Evolutionary conservation across 139 green algal genomes (phyloP), one percentile per base, ranked within the genome.

Genomic region (Tetraselmis chui): DNA sequence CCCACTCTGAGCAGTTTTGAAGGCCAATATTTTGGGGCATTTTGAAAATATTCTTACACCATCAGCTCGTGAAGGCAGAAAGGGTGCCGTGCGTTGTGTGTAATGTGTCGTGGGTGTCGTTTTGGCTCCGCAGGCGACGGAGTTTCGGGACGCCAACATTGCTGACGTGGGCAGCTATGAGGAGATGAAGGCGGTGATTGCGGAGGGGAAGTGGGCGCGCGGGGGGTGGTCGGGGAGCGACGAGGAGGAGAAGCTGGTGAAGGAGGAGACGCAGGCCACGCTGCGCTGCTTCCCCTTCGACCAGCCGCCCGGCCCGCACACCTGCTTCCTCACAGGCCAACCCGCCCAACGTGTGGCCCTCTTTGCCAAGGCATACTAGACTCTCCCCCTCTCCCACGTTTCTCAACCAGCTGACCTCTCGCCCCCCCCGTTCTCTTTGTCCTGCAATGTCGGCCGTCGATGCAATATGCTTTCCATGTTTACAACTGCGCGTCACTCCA

Each of bases 241-340:
- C 79, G 95, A 91, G 18, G 89, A 98, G 28, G 95, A 98, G 91
- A 84, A 83, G 84, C 82, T 80, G 45, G 87, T 99, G 22, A 99
- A 99, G 91, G 95, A 99, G 83, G 95, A 99, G 82, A 98, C 94
- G 30, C 86, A 90, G 81, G 94, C 94, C 23, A 97, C 95, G 23
- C 86, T 99, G 81, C 90, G 97, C 31, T 99, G 97, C 90, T 98
- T 98, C 85, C 97, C 97, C 25, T 98, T 99, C 83, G 93, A 97
- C 25, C 94, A 98, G 84, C 93, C 92, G 26, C 80, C 78, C 27
- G 90, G 91, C 1, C 83, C 85, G 2, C 83, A 92, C 82, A 87
- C 31, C 0, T 99, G 97, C 88, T 90, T 99, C 58, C 89, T 97
- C 80, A 98, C 91, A 1, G 92, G 92, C 11, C 1, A 85, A 59